Conservation (phyloP, 331 rosid species). For the Saraca asoca region DNA sequence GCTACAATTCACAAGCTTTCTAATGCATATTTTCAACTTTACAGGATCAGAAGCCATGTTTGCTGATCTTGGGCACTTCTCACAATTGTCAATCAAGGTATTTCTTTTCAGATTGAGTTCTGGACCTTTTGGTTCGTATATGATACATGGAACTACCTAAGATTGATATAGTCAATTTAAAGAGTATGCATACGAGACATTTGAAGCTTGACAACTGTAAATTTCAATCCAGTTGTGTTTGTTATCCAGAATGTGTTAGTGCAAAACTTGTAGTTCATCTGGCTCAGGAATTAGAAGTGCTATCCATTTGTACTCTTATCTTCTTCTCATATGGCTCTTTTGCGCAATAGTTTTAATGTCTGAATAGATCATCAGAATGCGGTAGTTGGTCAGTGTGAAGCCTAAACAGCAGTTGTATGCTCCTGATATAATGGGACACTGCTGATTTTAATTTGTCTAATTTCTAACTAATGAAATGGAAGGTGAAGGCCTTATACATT, state of each 20-base stretch:
- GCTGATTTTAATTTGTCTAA: not conserved
- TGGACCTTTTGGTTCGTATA: not conserved
- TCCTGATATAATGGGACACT: not conserved
- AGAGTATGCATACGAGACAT: not conserved
- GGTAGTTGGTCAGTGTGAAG: too few species aligned
- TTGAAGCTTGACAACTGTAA: conserved; percentile 10
- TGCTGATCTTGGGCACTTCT: conserved; percentile 49
- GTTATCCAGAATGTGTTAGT: not conserved
- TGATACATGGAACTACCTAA: conserved; percentile 1
- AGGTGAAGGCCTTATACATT: not conserved
- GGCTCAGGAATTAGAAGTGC: too few species aligned
- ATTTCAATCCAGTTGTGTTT: conserved; percentile 12
- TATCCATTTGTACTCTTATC: too few species aligned
- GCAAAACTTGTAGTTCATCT: conserved; percentile 14
- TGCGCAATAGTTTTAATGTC: too few species aligned
- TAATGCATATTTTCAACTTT: conserved; percentile 14
- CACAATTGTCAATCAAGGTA: conserved; percentile 45
- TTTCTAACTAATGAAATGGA: not conserved
- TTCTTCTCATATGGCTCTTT: too few species aligned
- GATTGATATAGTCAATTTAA: not conserved
- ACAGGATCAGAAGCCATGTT: conserved; percentile 48
- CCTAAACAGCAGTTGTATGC: not conserved
- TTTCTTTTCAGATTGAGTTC: not conserved
- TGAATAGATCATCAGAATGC: too few species aligned
- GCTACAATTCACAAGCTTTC: conserved; percentile 4